These are phyloP conservation scores for Peziza echinospora DNA, from an alignment of 495 filamentous ascomycete species.

Conservation along the genomic window DNA sequence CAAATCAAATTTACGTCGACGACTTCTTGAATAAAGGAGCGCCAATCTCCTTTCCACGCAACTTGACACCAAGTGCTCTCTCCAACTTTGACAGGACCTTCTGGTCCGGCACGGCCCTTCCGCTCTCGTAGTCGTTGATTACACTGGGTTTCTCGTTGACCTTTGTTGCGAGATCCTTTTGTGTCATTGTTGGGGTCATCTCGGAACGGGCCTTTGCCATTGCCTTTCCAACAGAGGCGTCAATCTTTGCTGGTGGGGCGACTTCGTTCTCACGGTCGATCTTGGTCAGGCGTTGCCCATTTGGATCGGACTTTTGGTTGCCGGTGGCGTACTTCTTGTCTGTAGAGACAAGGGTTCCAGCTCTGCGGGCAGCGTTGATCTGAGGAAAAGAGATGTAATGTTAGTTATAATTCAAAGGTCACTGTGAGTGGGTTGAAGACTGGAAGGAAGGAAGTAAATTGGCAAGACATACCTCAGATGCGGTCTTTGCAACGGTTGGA, in stretches of 20 bases:
- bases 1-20: too few species aligned
- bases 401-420: background rate
- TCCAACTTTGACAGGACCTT: constrained; percentile 65
- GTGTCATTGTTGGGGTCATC: constrained; percentile 74
- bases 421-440: background rate
- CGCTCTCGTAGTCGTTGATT: constrained; percentile 70
- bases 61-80: constrained; percentile 64
- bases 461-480: constrained; percentile 33
- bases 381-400: background rate
- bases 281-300: constrained; percentile 93
- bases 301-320: constrained; percentile 21
- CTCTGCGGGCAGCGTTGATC: constrained; percentile 72
- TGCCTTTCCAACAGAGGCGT: constrained; percentile 53
- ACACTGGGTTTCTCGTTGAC: constrained; percentile 67
- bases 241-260: constrained; percentile 82
- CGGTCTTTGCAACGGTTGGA: constrained; percentile 74
- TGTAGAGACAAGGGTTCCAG: constrained; percentile 52
- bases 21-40: too few species aligned
- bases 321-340: constrained; percentile 56
- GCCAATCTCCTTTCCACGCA: constrained; percentile 36
- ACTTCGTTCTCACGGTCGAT: constrained; percentile 96
- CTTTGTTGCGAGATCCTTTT: constrained; percentile 89
- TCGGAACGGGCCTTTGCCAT: constrained; percentile 51
- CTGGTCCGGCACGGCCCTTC: constrained; percentile 60
- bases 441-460: constrained; percentile 7